Percentiles rank a stretch among this genome's conserved stretches.
phyloP scores from a whole-genome alignment of 495 filamentous ascomycete genomes.

The Neurospora sp. region DNA sequence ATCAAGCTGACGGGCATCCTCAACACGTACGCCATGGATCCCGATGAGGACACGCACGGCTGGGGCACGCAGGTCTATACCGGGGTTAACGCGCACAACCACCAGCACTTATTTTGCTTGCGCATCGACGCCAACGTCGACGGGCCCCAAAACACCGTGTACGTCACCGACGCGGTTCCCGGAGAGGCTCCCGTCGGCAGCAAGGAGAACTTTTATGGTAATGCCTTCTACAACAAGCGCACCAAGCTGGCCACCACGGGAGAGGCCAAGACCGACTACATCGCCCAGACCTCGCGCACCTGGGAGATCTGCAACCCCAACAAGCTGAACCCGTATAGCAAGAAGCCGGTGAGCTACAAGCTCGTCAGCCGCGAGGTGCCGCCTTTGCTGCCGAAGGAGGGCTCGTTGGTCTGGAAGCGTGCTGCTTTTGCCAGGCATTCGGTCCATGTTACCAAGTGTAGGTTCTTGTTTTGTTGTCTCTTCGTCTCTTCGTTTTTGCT shows the following conservation, averaged over 20 bases:
- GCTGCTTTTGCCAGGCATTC: slow-evolving; percentile 86
- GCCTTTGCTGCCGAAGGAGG: slow-evolving; percentile 68
- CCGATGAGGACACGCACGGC: slow-evolving; percentile 73
- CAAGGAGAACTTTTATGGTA: slow-evolving; percentile 80
- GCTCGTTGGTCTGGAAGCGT: slow-evolving; percentile 84
- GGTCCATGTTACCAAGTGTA: slow-evolving; percentile 87
- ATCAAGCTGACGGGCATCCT: slow-evolving; percentile 93
- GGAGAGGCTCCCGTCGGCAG: slow-evolving; percentile 63
- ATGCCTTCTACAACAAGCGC: slow-evolving; percentile 88
- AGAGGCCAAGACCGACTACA: slow-evolving; percentile 72
- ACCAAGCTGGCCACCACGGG: slow-evolving; percentile 66
- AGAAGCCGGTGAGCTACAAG: slow-evolving; percentile 85
- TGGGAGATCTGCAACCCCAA: slow-evolving; percentile 89
- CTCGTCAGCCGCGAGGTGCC: slow-evolving; percentile 82
- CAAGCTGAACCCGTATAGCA: slow-evolving; percentile 75
- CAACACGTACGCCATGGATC: slow-evolving; percentile 81
- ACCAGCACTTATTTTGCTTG: slow-evolving; percentile 93
- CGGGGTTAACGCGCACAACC: slow-evolving; percentile 58
- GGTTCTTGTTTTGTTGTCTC: no score
- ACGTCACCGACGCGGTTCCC: slow-evolving; percentile 63
- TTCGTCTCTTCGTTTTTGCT: no score
- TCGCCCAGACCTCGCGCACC: slow-evolving; percentile 66
- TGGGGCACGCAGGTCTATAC: slow-evolving; percentile 89
- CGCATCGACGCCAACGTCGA: slow-evolving; percentile 86
- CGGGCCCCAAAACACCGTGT: slow-evolving; percentile 76